Evolutionary conservation across 257 asterid species (phyloP).

Genomic region (Pogostemon cablin): DNA sequence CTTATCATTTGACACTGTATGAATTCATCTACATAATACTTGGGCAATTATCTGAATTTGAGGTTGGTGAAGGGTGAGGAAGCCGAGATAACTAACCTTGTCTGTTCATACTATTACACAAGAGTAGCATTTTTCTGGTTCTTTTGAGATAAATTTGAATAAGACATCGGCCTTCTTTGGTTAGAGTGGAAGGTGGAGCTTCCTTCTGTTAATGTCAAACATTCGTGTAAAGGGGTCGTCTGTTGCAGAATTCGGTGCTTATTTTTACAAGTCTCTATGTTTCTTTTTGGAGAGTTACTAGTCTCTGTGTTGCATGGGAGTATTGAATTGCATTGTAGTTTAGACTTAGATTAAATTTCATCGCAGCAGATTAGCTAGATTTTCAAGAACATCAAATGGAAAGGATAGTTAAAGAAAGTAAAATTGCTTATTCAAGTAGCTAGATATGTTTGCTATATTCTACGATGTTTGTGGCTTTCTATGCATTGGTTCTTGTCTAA

Average conservation of each 20-base stretch:
- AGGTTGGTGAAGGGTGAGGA: background rate
- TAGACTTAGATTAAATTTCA: background rate
- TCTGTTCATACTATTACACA: too few species aligned
- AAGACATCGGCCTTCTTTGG: background rate
- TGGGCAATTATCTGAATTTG: background rate
- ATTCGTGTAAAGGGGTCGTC: background rate
- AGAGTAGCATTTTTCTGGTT: too few species aligned
- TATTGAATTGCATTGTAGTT: background rate
- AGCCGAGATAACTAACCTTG: background rate
- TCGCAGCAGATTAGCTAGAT: background rate
- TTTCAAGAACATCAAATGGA: constrained; percentile 7
- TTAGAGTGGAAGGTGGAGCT: background rate
- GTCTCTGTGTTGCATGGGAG: background rate
- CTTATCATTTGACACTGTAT: background rate
- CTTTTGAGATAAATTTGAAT: background rate
- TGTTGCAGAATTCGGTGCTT: background rate
- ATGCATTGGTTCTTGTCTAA: background rate
- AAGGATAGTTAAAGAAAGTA: background rate
- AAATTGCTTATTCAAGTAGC: constrained; percentile 3
- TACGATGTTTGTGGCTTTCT: background rate
- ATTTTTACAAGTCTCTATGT: too few species aligned
- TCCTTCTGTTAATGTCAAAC: background rate
- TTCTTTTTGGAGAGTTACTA: too few species aligned
- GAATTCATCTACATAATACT: background rate
- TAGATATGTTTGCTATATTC: background rate